Evolutionary conservation across 2,329 filamentous ascomycete genomes (phyloP).

Genomic region (Endoconidiophora laricicola): DNA sequence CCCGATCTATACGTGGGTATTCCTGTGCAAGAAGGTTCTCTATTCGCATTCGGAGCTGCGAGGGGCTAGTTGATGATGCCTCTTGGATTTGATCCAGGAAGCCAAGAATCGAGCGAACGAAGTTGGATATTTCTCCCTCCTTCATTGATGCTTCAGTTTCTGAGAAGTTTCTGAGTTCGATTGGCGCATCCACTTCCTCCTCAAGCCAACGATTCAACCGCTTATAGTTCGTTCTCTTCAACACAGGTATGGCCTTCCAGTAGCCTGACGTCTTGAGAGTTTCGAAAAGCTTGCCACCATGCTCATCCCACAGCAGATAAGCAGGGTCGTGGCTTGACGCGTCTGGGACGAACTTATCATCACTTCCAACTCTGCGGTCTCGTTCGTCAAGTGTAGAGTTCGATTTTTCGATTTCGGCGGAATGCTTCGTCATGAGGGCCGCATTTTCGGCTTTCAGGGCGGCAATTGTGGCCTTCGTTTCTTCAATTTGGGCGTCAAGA

Average conservation of each 20-base stretch:
- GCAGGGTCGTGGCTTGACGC: conserved; percentile 10
- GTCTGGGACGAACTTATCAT: conserved; percentile 9
- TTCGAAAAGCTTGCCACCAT: conserved; percentile 8
- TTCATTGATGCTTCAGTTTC: neutral
- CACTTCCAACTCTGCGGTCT: neutral
- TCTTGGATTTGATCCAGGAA: neutral
- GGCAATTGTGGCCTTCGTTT: conserved; percentile 13
- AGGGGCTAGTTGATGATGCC: neutral
- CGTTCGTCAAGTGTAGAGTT: neutral
- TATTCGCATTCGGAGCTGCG: conserved; percentile 4
- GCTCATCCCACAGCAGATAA: conserved; percentile 11
- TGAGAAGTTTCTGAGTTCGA: conserved; percentile 1
- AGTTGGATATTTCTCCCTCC: conserved; percentile 9
- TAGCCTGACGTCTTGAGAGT: conserved; percentile 6
- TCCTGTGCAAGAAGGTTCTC: conserved; percentile 9
- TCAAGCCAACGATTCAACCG: conserved; percentile 8
- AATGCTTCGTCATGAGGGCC: conserved; percentile 8
- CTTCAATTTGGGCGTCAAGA: conserved; percentile 36
- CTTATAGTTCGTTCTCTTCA: conserved; percentile 12
- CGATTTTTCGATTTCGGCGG: neutral
- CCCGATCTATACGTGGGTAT: conserved; percentile 5
- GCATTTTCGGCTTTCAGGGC: conserved; percentile 12
- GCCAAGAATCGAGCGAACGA: conserved; percentile 10
- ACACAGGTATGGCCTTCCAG: conserved; percentile 10
- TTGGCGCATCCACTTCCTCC: neutral